A percentile compares a stretch with the other conserved stretches of the same genome.
These are phyloP conservation scores for Cytospora piceae DNA, from an alignment of 2,329 filamentous ascomycete genomes.

Conservation along the genomic window DNA sequence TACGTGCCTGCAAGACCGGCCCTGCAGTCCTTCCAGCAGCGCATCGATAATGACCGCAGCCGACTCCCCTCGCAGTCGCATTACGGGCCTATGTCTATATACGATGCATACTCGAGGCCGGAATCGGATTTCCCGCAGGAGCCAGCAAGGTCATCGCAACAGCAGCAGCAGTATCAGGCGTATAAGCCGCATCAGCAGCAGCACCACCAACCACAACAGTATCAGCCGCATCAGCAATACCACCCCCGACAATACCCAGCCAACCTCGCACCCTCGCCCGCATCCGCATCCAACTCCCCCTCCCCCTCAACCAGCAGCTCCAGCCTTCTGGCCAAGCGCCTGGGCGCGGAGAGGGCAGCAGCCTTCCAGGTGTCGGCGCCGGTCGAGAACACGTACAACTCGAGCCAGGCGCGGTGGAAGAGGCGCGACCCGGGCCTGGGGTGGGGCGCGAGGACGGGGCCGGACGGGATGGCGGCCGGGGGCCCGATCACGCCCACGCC, in stretches of 20 bases:
- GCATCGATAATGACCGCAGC: conserved; percentile 20
- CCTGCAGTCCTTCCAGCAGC: conserved; percentile 24
- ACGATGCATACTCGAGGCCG: conserved; percentile 15
- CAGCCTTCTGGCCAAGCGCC: conserved; percentile 55
- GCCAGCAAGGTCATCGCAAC: not conserved
- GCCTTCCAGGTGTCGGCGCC: conserved; percentile 45
- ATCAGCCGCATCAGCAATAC: conserved; percentile 14
- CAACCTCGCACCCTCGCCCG: conserved; percentile 24
- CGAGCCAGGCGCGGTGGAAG: conserved; percentile 34
- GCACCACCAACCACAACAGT: not conserved
- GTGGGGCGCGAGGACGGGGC: conserved; percentile 29
- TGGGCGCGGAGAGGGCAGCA: conserved; percentile 54
- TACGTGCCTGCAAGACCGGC: conserved; percentile 13
- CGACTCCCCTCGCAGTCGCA: conserved; percentile 23
- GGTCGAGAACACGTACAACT: conserved; percentile 34
- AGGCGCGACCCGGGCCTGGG: conserved; percentile 22
- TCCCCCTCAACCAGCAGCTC: conserved; percentile 30
- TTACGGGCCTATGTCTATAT: conserved; percentile 6
- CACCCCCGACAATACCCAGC: conserved; percentile 13
- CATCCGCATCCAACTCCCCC: conserved; percentile 10
- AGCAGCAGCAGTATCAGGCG: not conserved
- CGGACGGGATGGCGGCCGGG: not conserved
- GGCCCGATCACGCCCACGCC: not conserved
- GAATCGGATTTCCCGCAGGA: conserved; percentile 8
- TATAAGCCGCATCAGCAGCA: conserved; percentile 13